phyloP scores from a whole-genome alignment of 2,329 filamentous ascomycete genomes.

The Cladophialophora immunda region DNA sequence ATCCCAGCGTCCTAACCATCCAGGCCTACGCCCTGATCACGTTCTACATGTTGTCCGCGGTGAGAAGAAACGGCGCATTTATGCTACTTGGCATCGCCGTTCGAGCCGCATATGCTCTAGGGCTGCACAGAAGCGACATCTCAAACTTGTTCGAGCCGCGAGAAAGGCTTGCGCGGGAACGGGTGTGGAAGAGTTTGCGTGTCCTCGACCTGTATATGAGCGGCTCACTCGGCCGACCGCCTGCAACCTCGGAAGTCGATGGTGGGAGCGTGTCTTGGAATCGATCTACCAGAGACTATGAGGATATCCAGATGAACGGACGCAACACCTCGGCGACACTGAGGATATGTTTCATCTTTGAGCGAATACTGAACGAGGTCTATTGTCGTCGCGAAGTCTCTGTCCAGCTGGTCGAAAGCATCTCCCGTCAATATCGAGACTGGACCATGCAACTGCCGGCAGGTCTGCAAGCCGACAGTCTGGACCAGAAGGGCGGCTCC shows the following conservation, averaged over 20 bases:
- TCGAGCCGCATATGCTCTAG: slow-evolving; percentile 61
- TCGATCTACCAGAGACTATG: slow-evolving; percentile 43
- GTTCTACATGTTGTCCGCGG: slow-evolving; percentile 61
- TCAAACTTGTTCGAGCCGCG: slow-evolving; percentile 58
- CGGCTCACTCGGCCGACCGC: slow-evolving; percentile 60
- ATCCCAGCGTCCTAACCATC: slow-evolving; percentile 60
- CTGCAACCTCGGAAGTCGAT: slow-evolving; percentile 62
- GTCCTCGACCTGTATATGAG: slow-evolving; percentile 63
- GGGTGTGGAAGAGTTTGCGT: slow-evolving; percentile 63
- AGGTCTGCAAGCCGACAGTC: slow-evolving; percentile 55
- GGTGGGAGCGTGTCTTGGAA: slow-evolving; percentile 41
- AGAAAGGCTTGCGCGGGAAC: slow-evolving; percentile 54
- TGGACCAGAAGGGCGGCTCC: slow-evolving; percentile 47
- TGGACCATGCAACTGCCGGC: slow-evolving; percentile 54
- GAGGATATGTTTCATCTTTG: slow-evolving; percentile 52
- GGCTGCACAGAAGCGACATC: slow-evolving; percentile 61
- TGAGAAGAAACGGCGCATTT: slow-evolving; percentile 62
- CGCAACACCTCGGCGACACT: slow-evolving; percentile 57
- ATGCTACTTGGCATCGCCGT: slow-evolving; percentile 62
- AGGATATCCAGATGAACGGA: slow-evolving; percentile 52
- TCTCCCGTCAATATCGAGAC: slow-evolving; percentile 53
- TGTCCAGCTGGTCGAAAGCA: slow-evolving; percentile 51
- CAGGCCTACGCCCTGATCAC: slow-evolving; percentile 62
- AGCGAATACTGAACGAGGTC: slow-evolving; percentile 53
- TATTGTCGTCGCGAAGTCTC: slow-evolving; percentile 55